These are phyloP conservation scores for Rhododendron molle DNA, from an alignment of 148 eudicot species.

Conservation along the genomic window DNA sequence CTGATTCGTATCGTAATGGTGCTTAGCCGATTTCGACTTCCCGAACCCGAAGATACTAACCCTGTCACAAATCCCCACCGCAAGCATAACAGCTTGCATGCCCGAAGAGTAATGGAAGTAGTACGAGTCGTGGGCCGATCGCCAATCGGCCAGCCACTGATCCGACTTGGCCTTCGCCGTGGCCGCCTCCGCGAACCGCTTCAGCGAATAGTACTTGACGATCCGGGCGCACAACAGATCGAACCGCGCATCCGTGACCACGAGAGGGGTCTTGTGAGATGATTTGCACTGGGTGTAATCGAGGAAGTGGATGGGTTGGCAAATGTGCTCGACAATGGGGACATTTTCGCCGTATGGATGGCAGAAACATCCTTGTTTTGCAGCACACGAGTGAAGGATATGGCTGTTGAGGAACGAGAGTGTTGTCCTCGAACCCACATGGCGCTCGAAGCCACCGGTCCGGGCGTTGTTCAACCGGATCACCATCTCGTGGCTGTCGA, in stretches of 20 bases:
- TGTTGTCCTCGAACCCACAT: conserved; percentile 68
- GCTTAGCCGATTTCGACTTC: conserved; percentile 53
- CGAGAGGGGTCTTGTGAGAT: conserved; percentile 59
- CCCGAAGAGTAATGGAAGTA: conserved; percentile 88
- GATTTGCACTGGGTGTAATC: conserved; percentile 66
- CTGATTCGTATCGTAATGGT: conserved; percentile 84
- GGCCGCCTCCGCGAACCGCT: conserved; percentile 35
- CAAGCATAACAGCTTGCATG: conserved; percentile 81
- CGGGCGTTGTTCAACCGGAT: conserved; percentile 81
- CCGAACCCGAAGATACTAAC: conserved; percentile 87
- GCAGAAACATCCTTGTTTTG: conserved; percentile 61
- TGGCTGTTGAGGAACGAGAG: conserved; percentile 80
- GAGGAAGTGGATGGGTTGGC: conserved; percentile 80
- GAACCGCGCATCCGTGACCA: conserved; percentile 63
- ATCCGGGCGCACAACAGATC: conserved; percentile 63
- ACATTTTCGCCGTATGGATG: conserved; percentile 66
- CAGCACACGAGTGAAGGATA: conserved; percentile 65
- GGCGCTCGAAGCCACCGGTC: conserved; percentile 23
- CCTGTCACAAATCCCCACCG: conserved; percentile 65
- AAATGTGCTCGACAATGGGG: conserved; percentile 69
- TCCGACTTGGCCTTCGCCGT: conserved; percentile 27
- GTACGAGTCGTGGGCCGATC: conserved; percentile 47
- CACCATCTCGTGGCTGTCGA: conserved; percentile 73
- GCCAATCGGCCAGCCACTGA: conserved; percentile 32
- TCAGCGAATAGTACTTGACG: conserved; percentile 83